phyloP scores from a whole-genome alignment of 352 stramenopile species.

The Plasmopara muralis region DNA sequence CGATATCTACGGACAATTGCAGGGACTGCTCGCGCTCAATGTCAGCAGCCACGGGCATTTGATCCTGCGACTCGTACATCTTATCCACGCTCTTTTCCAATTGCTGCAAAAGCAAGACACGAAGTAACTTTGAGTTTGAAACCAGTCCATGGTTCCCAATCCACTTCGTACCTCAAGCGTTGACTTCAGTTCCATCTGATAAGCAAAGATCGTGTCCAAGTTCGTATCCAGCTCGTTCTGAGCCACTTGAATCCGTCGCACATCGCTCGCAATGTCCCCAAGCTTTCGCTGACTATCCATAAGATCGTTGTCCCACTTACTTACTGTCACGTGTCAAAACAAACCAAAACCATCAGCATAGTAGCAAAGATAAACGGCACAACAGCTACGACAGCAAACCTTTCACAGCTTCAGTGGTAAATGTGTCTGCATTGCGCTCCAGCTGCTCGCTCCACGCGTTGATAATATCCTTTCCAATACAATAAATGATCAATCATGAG shows the following conservation, averaged over 20 bases:
- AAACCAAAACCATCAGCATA: background rate
- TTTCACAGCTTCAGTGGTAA: conserved; percentile 85
- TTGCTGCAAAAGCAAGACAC: conserved; percentile 36
- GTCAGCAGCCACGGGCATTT: conserved; percentile 78
- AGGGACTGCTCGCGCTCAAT: conserved; percentile 84
- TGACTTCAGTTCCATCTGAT: conserved; percentile 86
- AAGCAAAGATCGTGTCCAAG: conserved; percentile 83
- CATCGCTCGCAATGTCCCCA: conserved; percentile 74
- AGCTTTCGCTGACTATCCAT: conserved; percentile 85
- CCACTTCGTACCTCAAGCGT: conserved; percentile 59
- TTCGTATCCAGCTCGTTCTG: conserved; percentile 84
- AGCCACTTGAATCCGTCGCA: conserved; percentile 77
- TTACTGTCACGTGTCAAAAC: conserved; percentile 37
- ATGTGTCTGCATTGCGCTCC: conserved; percentile 77
- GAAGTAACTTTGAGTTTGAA: too few species aligned
- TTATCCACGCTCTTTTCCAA: conserved; percentile 86
- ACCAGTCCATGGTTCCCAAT: background rate
- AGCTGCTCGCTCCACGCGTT: conserved; percentile 87
- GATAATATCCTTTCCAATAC: conserved; percentile 61
- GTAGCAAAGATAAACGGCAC: too few species aligned
- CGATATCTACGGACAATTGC: conserved; percentile 80
- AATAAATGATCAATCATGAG: too few species aligned
- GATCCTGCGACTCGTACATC: conserved; percentile 82
- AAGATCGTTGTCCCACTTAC: conserved; percentile 75
- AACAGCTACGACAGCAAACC: conserved; percentile 24